Percentiles rank a stretch among this genome's conserved stretches.
Evolutionary conservation across 495 filamentous ascomycete species (phyloP).

Genomic region (Cetradonia linearis): DNA sequence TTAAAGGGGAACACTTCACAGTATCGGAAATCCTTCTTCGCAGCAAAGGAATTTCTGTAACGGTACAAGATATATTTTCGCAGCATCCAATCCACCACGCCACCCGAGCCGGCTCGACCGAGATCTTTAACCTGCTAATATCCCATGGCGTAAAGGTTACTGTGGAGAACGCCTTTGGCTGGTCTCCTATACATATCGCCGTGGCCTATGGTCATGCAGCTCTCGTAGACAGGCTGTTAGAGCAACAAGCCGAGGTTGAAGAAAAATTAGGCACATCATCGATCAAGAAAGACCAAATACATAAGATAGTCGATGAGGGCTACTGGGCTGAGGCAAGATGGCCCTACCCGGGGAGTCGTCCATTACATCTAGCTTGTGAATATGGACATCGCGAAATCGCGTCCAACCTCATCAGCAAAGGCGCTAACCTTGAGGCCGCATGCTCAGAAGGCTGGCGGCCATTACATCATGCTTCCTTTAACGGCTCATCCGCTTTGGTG

Average conservation of each 20-base stretch:
- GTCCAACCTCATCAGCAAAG: slow-evolving; percentile 22
- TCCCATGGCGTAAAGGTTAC: slow-evolving; percentile 21
- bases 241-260: slow-evolving; percentile 21
- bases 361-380: slow-evolving; percentile 26
- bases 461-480: slow-evolving; percentile 23
- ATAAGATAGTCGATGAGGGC: slow-evolving; percentile 21
- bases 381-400: slow-evolving; percentile 24
- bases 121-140: slow-evolving; percentile 19
- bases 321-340: slow-evolving; percentile 27
- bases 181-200: slow-evolving; percentile 27
- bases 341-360: slow-evolving; percentile 25
- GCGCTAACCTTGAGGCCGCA: slow-evolving; percentile 19
- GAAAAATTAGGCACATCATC: slow-evolving; percentile 23
- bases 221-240: slow-evolving; percentile 21
- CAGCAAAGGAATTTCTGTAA: slow-evolving; percentile 19
- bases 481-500: not conserved
- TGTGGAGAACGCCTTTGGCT: slow-evolving; percentile 23
- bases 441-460: slow-evolving; percentile 27
- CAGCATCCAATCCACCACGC: slow-evolving; percentile 26
- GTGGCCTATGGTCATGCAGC: slow-evolving; percentile 24
- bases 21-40: slow-evolving; percentile 18
- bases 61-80: slow-evolving; percentile 17
- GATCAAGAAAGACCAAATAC: slow-evolving; percentile 24
- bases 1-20: slow-evolving; percentile 17
- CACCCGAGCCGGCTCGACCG: slow-evolving; percentile 19